Evolutionary conservation across 176 grass and related monocot genomes (phyloP), one percentile per base, ranked within the genome.

Genomic region (Zea luxurians): DNA sequence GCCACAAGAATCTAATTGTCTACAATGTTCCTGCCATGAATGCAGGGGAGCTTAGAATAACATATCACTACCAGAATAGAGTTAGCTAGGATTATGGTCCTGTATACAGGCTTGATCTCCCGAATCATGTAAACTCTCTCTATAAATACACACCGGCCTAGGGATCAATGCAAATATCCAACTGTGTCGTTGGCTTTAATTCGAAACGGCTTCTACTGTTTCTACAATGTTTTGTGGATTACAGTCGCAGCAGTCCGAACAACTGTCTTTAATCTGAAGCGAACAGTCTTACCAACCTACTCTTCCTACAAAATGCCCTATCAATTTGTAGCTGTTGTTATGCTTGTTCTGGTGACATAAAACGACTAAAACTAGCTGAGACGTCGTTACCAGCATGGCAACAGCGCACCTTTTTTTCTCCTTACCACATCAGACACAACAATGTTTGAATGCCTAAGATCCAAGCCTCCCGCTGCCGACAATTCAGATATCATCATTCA

Each of bases 401-500:
- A 79, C 58, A 71, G 41, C 73, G 57, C 48, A 27, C 47, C 60
- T 41, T 79, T 70, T 70, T 86, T 27, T 40, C 35, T 15, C 55
- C 55, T 59, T 27, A 27, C 38, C 68, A 6, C 49, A 83, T 49
- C 75, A 74, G 16, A 73, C 60, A 34, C 75, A 80, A 47, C 15
- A 70, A 49, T 7, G 68, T 35, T 61, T 65, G 71, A 64, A 82
- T 71, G 27, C 34, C 63, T 83, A 36, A 4, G 50, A 70, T 62
- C 34, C 82, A 80, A 80, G 71, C 49, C 61, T 83, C 74, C 7
- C 48, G 37, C 58, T 88, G 77, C 71, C 82, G 77, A 88, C 86
- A 81, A 64, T 61, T 43, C 68, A 44, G 71, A 81, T 80, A 76
- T 48, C 86, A 88, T 84, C 82, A 81, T 84, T 80, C 41, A 54